These are phyloP conservation scores for Yarrowia yakushimensis DNA, from an alignment of 805 yeast genomes.

Conservation along the genomic window DNA sequence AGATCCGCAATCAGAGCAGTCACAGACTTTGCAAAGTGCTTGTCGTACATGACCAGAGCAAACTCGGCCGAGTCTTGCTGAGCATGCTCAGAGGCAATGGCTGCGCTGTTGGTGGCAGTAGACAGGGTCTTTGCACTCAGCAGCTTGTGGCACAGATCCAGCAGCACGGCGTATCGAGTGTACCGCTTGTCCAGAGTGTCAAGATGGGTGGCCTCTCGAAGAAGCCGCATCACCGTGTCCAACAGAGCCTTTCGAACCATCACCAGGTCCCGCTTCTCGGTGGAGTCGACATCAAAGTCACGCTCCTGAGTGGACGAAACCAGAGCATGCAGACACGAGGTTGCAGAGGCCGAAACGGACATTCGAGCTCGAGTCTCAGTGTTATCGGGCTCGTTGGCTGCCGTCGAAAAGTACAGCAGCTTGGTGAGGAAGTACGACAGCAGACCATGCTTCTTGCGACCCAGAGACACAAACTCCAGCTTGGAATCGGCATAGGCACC, in stretches of 20 bases:
- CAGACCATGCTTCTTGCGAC: slow-evolving; percentile 49
- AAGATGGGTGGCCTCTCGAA: slow-evolving; percentile 39
- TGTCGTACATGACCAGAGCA: slow-evolving; percentile 64
- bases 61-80: slow-evolving; percentile 56
- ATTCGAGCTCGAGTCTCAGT: slow-evolving; percentile 40
- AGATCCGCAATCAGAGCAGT: slow-evolving; percentile 58
- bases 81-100: slow-evolving; percentile 25
- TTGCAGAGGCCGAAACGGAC: slow-evolving; percentile 59
- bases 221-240: slow-evolving; percentile 60
- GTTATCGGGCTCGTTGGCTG: slow-evolving; percentile 36
- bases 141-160: slow-evolving; percentile 45
- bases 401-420: slow-evolving; percentile 52
- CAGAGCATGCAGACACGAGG: slow-evolving; percentile 58
- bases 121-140: slow-evolving; percentile 34
- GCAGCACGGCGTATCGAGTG: slow-evolving; percentile 51
- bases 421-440: slow-evolving; percentile 75
- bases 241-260: slow-evolving; percentile 70
- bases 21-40: slow-evolving; percentile 48
- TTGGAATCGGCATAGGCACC: slow-evolving; percentile 78
- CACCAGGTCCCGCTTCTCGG: slow-evolving; percentile 46
- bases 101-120: slow-evolving; percentile 19
- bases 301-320: slow-evolving; percentile 56
- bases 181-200: slow-evolving; percentile 47
- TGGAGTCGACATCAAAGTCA: slow-evolving; percentile 37
- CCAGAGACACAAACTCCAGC: slow-evolving; percentile 45